Evolutionary conservation across 305 asterid genomes (phyloP), one percentile per base, ranked within the genome.

Genomic region (Ilex paraguariensis): DNA sequence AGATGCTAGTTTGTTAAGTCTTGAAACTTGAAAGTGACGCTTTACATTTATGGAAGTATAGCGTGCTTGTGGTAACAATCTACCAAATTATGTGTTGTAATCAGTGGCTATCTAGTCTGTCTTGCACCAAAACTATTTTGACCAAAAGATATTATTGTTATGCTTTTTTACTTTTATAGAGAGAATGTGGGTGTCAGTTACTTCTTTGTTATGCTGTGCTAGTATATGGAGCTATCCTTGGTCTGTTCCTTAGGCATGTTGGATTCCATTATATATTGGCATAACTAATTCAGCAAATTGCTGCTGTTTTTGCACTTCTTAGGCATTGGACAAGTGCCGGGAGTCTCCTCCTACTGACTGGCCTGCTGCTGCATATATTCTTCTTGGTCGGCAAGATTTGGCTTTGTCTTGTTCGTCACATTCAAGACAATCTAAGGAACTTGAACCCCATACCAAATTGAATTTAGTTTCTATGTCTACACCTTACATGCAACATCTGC

Each of bases 361-460:
- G 99, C 95, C 97, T 62, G 82, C 87, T 67, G 90, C 97, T 57
- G 99, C 97, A 57, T 93, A 93, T 77, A 86, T 90, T 70, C 88
- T 93, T 61, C 87, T 93, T 69, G 97, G 97, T 54, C 95, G 97
- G 69, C 96, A 93, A 83, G 99, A 93, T 81, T 76, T 93, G 77
- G 95, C 96, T 59, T 75, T 87, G 82, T 76, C 85, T 64, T 77
- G 75, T 70, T 73, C 74, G 59, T 77, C 87, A 63, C 81, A 82
- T 79, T 77, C 85, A 51, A 75, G 75, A 61, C 84, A 86, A 78
- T 75, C 82, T 52, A 74, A 60, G 31, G 86, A 86, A 64, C 76
- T 70, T 70, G 91, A 87, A 49, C 64, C 60, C 77, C 80, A 68
- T 70, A 75, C 77, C 39, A 85, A 79, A 71, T 77, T 83, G 65